A percentile compares a stretch with the other conserved stretches of the same genome.
phyloP scores from a whole-genome alignment of 805 yeast species.

The Ogataea neopini region DNA sequence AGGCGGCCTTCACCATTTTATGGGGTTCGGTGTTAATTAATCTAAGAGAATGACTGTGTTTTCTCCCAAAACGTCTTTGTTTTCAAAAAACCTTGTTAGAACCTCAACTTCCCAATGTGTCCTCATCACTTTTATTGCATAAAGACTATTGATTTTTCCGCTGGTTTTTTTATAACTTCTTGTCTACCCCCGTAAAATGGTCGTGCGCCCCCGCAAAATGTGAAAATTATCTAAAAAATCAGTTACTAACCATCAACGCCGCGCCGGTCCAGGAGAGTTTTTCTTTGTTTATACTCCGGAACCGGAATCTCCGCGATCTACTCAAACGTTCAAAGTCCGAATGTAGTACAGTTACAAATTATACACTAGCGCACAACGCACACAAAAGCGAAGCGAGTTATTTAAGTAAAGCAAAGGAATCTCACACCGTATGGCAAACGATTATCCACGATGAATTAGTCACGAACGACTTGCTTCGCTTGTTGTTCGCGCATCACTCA shows the following conservation, averaged over 20 bases:
- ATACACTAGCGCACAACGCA: no score
- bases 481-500: constrained; percentile 3
- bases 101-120: no score
- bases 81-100: no score
- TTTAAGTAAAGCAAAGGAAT: no score
- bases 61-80: no score
- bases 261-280: background rate
- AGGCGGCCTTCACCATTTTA: constrained; percentile 18
- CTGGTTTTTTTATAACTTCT: background rate
- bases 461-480: no score
- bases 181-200: constrained; percentile 1
- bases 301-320: background rate
- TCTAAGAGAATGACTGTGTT: no score
- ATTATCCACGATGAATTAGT: no score
- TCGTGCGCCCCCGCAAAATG: constrained; percentile 3
- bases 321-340: background rate
- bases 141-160: background rate
- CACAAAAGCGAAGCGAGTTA: no score
- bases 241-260: constrained; percentile 3
- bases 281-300: background rate
- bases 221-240: constrained; percentile 20
- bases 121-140: background rate
- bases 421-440: no score
- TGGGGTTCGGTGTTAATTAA: no score
- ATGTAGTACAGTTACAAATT: background rate